Evolutionary conservation across 768 basidiomycete genomes (phyloP).

Genomic region (Suillus bovinus): DNA sequence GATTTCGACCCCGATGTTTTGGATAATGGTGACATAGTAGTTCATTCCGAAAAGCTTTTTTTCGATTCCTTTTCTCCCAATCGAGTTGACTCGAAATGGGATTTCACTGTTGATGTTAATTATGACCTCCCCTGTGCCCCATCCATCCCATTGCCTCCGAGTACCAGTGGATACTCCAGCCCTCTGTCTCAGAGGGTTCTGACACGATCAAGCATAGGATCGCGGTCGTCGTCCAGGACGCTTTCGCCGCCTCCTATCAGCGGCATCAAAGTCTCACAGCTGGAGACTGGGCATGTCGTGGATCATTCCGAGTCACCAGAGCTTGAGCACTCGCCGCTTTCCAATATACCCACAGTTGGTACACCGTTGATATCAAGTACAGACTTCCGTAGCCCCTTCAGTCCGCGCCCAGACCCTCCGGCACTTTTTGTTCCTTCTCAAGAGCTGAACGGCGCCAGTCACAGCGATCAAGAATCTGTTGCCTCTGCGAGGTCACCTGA

Average conservation of each 20-base stretch:
- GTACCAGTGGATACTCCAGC: conserved; percentile 32
- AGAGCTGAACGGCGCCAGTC: conserved; percentile 9
- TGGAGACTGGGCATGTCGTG: conserved; percentile 29
- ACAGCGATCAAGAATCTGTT: conserved; percentile 22
- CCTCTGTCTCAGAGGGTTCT: conserved; percentile 27
- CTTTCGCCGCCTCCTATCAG: conserved; percentile 14
- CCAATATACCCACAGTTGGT: conserved; percentile 30
- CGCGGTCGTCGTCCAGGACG: conserved; percentile 13
- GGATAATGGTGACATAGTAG: background rate
- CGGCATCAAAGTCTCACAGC: conserved; percentile 28
- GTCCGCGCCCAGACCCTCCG: conserved; percentile 28
- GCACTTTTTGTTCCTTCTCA: conserved; percentile 23
- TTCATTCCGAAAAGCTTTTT: background rate
- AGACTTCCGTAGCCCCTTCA: conserved; percentile 27
- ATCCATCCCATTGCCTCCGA: conserved; percentile 32
- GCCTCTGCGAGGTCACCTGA: conserved; percentile 30
- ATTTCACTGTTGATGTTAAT: conserved; percentile 20
- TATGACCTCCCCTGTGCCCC: conserved; percentile 25
- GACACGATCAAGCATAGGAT: conserved; percentile 5
- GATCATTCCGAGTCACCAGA: conserved; percentile 24
- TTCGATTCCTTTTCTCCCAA: conserved; percentile 12
- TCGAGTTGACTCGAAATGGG: conserved; percentile 26
- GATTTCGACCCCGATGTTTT: conserved; percentile 5
- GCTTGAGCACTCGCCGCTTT: conserved; percentile 32
- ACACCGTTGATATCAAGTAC: conserved; percentile 25